A percentile compares a stretch with the other conserved stretches of the same genome.
Evolutionary conservation across 2,329 filamentous ascomycete genomes (phyloP).

Genomic region (Curvularia spicifera): DNA sequence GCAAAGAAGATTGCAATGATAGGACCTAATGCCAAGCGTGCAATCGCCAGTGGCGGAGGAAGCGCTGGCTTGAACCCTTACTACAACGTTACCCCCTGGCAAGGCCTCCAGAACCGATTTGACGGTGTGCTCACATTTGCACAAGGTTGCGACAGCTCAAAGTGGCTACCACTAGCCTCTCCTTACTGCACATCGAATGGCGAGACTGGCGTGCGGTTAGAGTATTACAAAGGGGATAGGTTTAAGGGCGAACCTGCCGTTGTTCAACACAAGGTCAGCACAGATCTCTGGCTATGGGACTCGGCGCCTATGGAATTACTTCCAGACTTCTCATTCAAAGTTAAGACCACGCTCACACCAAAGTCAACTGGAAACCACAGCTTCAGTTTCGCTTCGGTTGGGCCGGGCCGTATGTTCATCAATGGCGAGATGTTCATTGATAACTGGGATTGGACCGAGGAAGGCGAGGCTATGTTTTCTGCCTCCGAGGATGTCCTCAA

Average conservation of each 20-base stretch:
- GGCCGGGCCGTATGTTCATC: conserved; percentile 67
- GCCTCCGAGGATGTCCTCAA: conserved; percentile 70
- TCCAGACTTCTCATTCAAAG: conserved; percentile 68
- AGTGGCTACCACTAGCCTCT: conserved; percentile 69
- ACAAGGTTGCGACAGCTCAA: conserved; percentile 67
- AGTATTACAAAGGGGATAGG: conserved; percentile 69
- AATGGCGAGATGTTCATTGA: conserved; percentile 67
- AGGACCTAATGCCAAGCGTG: conserved; percentile 70
- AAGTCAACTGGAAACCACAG: conserved; percentile 67
- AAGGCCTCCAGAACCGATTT: conserved; percentile 64
- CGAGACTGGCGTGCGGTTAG: conserved; percentile 66
- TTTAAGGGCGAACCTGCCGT: conserved; percentile 65
- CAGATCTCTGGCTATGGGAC: conserved; percentile 74
- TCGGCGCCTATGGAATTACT: conserved; percentile 68
- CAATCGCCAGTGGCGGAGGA: conserved; percentile 71
- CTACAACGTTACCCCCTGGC: conserved; percentile 69
- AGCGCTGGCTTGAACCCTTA: conserved; percentile 73
- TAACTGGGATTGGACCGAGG: conserved; percentile 72
- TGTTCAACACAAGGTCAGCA: conserved; percentile 66
- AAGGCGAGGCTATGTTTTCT: conserved; percentile 74
- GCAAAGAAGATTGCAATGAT: conserved; percentile 69
- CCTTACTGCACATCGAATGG: conserved; percentile 65
- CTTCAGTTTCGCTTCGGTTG: conserved; percentile 71
- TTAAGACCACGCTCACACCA: conserved; percentile 66
- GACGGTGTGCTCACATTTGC: conserved; percentile 65